Base-by-base conservation (phyloP, 2,329 filamentous ascomycete genomes). In the Aspergillus tamarii region DNA sequence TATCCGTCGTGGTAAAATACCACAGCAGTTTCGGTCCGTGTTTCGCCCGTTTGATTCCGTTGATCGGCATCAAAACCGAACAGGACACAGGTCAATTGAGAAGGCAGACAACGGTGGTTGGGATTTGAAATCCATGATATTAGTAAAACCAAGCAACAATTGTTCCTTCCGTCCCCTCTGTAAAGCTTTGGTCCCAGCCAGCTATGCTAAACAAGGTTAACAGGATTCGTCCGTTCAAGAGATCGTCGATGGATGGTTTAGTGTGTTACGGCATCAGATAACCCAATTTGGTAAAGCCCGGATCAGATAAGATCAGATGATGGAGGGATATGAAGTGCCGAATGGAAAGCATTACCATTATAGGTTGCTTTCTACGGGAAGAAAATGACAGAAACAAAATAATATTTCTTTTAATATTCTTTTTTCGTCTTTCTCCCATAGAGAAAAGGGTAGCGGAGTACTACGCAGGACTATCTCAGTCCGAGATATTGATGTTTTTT, bases 291-390 rank as follows among this genome's bases (percentile, higher is more conserved):
- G 68, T 61, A 65, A 67, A 60, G 64, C 43, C 39, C 62, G 41
- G 63, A 72, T 72, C 70, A 70, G 70, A 72, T 72, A 72, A 72
- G 70, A 72, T 70, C 67, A 69, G 66, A 57, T 59, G 64, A 67
- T 58, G 63, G 57, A 61, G 64, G 57, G 46, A 64, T 39, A 48
- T 41, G n/a, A 54, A 52, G 41, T 66, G 57, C 65, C 63, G 65
- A 58, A 39, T 45, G 34, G 23, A 46, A 57, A 55, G 52, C 14
- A 39, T 55, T 39, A 28, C 52, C 52, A 54, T 54, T 54, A 54
- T 12, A 23, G 52, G 52, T 54, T 32, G 52, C 21, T 32, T 46
- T 48, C 43, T 46, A 48, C 23, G 45, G 45, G 23, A 14, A 12
- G 16, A 14, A 26, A 48, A 19, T 48, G 23, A 26, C 21, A 28